A percentile compares a stretch with the other conserved stretches of the same genome.
phyloP scores from a whole-genome alignment of 495 filamentous ascomycete species.

The Trichoderma virens region DNA sequence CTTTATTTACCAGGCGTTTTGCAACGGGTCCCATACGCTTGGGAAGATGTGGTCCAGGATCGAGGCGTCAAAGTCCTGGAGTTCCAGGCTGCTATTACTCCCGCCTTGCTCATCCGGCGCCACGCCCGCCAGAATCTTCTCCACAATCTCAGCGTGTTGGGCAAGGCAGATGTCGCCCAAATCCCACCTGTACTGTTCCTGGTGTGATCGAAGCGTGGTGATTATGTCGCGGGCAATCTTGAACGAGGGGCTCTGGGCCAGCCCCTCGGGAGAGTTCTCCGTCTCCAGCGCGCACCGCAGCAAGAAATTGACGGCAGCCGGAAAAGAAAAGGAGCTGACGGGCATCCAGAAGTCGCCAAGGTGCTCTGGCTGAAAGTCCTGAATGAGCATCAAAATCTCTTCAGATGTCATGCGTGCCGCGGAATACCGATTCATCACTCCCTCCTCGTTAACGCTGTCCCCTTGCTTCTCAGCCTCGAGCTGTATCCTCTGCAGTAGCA shows the following conservation, averaged over 20 bases:
- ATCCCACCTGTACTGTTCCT: slow-evolving; percentile 48
- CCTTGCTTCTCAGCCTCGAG: slow-evolving; percentile 46
- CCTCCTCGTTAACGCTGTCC: slow-evolving; percentile 36
- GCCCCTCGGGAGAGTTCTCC: slow-evolving; percentile 23
- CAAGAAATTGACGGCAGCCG: slow-evolving; percentile 40
- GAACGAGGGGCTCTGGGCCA: slow-evolving; percentile 36
- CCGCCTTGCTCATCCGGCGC: slow-evolving; percentile 21
- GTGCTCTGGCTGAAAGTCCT: slow-evolving; percentile 35
- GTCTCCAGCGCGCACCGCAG: slow-evolving; percentile 43
- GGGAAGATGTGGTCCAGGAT: slow-evolving; percentile 18
- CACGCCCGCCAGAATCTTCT: slow-evolving; percentile 21
- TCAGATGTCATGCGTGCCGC: slow-evolving; percentile 42
- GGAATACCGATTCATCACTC: slow-evolving; percentile 38
- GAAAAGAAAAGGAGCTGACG: slow-evolving; percentile 43
- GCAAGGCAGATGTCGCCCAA: slow-evolving; percentile 47
- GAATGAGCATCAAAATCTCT: slow-evolving; percentile 47
- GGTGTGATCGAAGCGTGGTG: slow-evolving; percentile 37
- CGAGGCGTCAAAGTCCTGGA: slow-evolving; percentile 12
- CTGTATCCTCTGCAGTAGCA: slow-evolving; percentile 37
- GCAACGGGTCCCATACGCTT: slow-evolving; percentile 17
- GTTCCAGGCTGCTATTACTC: slow-evolving; percentile 8
- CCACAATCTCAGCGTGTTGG: slow-evolving; percentile 32
- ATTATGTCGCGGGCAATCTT: slow-evolving; percentile 31
- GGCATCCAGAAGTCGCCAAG: slow-evolving; percentile 45
- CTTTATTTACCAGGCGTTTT: slow-evolving; percentile 5